A percentile compares a stretch with the other conserved stretches of the same genome.
phyloP scores from a whole-genome alignment of 2,329 filamentous ascomycete species.

The Cercospora sp. region DNA sequence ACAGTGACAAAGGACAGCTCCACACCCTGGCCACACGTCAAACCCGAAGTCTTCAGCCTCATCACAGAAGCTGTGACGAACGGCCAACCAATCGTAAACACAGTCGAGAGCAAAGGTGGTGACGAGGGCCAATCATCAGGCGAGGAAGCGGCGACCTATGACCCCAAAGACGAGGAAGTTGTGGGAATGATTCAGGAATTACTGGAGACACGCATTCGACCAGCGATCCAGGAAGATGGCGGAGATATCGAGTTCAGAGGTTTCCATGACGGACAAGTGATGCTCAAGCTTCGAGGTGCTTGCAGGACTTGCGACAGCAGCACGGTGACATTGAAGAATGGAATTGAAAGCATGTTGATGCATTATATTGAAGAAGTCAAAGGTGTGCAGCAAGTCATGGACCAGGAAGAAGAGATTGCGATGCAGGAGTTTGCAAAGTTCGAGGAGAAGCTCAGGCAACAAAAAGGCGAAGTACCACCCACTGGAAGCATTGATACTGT shows the following conservation, averaged over 20 bases:
- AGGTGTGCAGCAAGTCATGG: slow-evolving; percentile 84
- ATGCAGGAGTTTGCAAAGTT: slow-evolving; percentile 89
- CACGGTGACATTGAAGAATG: slow-evolving; percentile 94
- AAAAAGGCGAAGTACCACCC: slow-evolving; percentile 57
- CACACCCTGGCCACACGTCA: slow-evolving; percentile 90
- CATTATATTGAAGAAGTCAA: slow-evolving; percentile 90
- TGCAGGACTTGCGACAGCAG: slow-evolving; percentile 96
- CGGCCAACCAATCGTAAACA: slow-evolving; percentile 77
- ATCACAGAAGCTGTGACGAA: slow-evolving; percentile 90
- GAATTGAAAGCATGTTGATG: slow-evolving; percentile 97
- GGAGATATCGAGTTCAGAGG: slow-evolving; percentile 95
- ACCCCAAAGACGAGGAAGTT: slow-evolving; percentile 90
- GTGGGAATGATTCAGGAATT: slow-evolving; percentile 99
- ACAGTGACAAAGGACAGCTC: slow-evolving; percentile 89
- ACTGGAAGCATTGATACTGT: slow-evolving; percentile 57
- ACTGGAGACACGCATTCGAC: slow-evolving; percentile 89
- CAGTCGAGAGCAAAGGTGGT: slow-evolving; percentile 60
- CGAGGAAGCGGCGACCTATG: slow-evolving; percentile 75
- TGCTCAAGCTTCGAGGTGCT: slow-evolving; percentile 77
- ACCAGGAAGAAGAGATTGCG: slow-evolving; percentile 87
- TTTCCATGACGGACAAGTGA: slow-evolving; percentile 75
- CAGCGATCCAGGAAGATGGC: slow-evolving; percentile 95
- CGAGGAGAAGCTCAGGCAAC: slow-evolving; percentile 74
- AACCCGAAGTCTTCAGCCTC: slow-evolving; percentile 90
- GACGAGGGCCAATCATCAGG: slow-evolving; percentile 51